Base-by-base conservation (phyloP, 306 rosid species). In the Alnus rubra region DNA sequence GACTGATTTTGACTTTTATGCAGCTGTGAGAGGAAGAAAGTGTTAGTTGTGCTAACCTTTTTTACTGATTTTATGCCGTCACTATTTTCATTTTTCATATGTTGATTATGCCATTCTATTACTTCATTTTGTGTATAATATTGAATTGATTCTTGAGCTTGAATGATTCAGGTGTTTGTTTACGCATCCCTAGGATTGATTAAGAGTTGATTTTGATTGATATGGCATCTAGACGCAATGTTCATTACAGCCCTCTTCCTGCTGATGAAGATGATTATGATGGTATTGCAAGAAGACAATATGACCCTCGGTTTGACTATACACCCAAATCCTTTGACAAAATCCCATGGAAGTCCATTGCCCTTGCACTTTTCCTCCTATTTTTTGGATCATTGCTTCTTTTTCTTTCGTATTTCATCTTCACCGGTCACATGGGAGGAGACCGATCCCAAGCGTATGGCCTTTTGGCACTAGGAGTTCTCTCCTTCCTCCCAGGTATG, bases 261-360 rank as follows among this genome's bases (percentile, higher is more conserved):
- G 91, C 90, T 62, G 99, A 96, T 45, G 85, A 88, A 84, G 77
- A 78, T 74, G 76, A 76, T 73, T 37, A 53, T 71, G 86, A 84
- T 84, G 81, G 73, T 55, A 65, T 42, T 52, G 78, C 71, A 33
- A 76, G 28, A 73, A 85, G 84, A 60, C 87, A 80, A 33, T 71
- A 54, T 81, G 99, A 96, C 71, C 94, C 91, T 84, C 93, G 99
- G 78, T 96, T 96, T 88, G 95, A 90, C 87, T 93, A 91, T 84
- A 80, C 85, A 4, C 98, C 99, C 0, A 93, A 80, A 83, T 64
- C 93, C 8, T 83, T 93, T 55, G 97, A 96, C 51, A 96, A 63
- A 84, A 84, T 96, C 83, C 99, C 99, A 11, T 93, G 98, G 98
- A 96, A 93, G 83, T 96, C 98, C 86, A 90, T 96, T 69, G 87